Conservation (phyloP, 2,329 filamentous ascomycete species). For the Anthostomella pinea region DNA sequence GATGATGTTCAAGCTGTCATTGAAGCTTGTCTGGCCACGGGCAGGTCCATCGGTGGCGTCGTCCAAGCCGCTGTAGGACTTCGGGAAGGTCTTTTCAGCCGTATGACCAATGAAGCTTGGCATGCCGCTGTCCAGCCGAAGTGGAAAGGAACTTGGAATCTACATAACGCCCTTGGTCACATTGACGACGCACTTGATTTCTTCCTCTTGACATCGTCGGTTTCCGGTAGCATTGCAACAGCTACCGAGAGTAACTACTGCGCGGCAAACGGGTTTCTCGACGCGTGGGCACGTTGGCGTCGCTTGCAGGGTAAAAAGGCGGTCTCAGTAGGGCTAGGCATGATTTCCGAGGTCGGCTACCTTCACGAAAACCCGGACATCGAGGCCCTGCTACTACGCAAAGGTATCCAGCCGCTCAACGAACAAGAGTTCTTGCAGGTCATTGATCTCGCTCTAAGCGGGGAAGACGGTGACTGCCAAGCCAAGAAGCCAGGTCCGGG, state of each 20-base stretch:
- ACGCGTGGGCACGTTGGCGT: conserved; percentile 30
- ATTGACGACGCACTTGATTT: conserved; percentile 29
- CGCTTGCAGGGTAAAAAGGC: conserved; percentile 23
- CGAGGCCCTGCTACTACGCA: conserved; percentile 15
- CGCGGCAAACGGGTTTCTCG: conserved; percentile 37
- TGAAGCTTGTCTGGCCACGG: conserved; percentile 4
- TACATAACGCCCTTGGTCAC: conserved; percentile 18
- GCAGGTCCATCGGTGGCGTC: conserved; percentile 17
- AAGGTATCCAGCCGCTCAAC: conserved; percentile 19
- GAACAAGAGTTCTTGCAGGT: conserved; percentile 26
- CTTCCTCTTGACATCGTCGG: conserved; percentile 29
- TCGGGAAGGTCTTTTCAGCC: conserved; percentile 25
- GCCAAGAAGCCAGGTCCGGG: no score
- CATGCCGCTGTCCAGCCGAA: conserved; percentile 23
- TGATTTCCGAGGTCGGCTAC: conserved; percentile 36
- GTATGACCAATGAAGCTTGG: conserved; percentile 27
- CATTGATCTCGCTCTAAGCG: conserved; percentile 22
- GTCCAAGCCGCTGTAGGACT: conserved; percentile 33
- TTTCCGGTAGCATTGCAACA: conserved; percentile 29
- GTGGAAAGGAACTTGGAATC: conserved; percentile 22
- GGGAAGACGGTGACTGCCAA: conserved; percentile 5
- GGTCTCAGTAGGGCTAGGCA: conserved; percentile 25
- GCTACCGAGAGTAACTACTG: conserved; percentile 36
- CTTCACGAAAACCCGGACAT: conserved; percentile 30
- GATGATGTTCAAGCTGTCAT: conserved; percentile 14